Evolutionary conservation across 73 alveolate genomes (phyloP).

Genomic region (Stentor coeruleus): DNA sequence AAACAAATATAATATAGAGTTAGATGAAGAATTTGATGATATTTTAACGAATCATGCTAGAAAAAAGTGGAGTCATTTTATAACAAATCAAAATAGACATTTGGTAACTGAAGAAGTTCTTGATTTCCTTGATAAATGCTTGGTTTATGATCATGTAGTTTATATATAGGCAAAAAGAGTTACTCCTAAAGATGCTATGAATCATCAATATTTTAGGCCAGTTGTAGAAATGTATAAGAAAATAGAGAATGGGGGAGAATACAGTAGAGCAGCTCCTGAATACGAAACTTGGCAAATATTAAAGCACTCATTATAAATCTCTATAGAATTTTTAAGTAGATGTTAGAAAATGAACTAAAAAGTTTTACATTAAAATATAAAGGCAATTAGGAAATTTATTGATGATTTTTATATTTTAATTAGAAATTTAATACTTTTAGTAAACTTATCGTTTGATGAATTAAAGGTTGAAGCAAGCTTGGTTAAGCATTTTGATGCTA

Average conservation of each 20-base stretch:
- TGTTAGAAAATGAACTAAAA: too few species aligned
- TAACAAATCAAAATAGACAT: conserved; percentile 81
- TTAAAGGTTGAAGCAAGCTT: too few species aligned
- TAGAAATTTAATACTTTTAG: too few species aligned
- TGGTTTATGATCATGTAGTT: conserved; percentile 87
- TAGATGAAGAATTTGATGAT: conserved; percentile 52
- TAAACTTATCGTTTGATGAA: too few species aligned
- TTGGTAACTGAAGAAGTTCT: conserved; percentile 86
- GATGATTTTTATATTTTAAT: too few species aligned
- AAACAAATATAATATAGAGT: conserved; percentile 55
- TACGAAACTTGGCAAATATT: neutral
- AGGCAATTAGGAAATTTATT: too few species aligned
- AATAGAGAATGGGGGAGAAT: neutral
- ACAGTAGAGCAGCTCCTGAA: neutral
- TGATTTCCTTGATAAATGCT: conserved; percentile 92
- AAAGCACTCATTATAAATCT: neutral
- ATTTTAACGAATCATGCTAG: conserved; percentile 48
- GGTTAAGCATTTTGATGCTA: too few species aligned
- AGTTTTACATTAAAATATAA: too few species aligned
- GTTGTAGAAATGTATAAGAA: conserved; percentile 45
- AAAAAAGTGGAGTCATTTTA: conserved; percentile 75
- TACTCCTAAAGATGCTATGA: conserved; percentile 93
- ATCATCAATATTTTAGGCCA: conserved; percentile 91
- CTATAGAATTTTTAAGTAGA: too few species aligned
- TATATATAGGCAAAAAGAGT: conserved; percentile 72